These are phyloP conservation scores for Flaveria robusta DNA, from an alignment of 129 eudicot species.

Conservation along the genomic window DNA sequence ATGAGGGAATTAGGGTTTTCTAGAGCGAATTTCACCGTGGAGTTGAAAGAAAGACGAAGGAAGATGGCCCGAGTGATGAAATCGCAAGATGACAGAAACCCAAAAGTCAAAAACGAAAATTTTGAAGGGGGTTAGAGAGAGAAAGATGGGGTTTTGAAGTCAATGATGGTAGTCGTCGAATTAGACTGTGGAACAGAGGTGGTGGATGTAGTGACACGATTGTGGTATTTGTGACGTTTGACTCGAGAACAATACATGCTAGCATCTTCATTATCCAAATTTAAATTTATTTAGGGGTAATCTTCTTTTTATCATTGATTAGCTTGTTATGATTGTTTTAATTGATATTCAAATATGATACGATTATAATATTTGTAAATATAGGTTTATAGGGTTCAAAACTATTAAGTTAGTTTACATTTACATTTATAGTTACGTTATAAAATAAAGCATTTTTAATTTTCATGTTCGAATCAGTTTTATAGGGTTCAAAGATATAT, in stretches of 20 bases:
- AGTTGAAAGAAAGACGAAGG: constrained; percentile 33
- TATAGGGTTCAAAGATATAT: no score
- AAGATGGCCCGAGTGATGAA: constrained; percentile 30
- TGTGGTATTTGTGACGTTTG: constrained; percentile 12
- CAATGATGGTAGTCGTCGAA: constrained; percentile 37
- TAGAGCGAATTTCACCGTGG: constrained; percentile 4
- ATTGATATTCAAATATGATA: no score
- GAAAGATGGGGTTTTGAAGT: constrained; percentile 25
- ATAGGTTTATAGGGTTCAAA: no score
- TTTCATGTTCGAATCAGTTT: no score
- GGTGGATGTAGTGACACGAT: constrained; percentile 27
- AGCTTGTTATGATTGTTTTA: no score
- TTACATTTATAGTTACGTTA: no score
- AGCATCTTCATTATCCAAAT: background rate
- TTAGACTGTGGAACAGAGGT: constrained; percentile 36
- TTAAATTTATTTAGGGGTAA: background rate
- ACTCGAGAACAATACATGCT: background rate
- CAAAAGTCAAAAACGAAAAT: constrained; percentile 36
- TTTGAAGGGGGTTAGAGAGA: background rate
- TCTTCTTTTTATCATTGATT: no score
- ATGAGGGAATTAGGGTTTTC: constrained; percentile 18
- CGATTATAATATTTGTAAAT: no score
- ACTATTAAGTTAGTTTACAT: no score
- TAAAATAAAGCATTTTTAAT: no score
- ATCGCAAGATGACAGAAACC: constrained; percentile 20